These are phyloP conservation scores for Aspergillus neoniger DNA, from an alignment of 2,329 filamentous ascomycete species.

Conservation along the genomic window DNA sequence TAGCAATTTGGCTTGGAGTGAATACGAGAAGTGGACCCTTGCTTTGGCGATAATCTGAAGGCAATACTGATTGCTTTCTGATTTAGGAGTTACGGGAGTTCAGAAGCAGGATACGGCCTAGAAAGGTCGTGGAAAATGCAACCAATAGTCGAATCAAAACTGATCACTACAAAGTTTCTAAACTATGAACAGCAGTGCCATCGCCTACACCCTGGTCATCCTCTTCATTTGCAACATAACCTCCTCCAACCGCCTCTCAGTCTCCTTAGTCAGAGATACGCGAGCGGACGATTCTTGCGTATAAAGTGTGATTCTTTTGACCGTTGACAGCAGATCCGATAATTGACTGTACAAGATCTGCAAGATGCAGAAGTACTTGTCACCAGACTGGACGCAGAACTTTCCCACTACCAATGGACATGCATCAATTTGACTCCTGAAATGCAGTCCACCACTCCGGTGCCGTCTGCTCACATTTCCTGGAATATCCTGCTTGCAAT, in stretches of 20 bases:
- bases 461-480: constrained; percentile 3
- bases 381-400: constrained; percentile 29
- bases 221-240: constrained; percentile 34
- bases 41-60: too few relatives aligned
- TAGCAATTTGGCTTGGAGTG: too few relatives aligned
- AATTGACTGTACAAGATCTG: constrained; percentile 30
- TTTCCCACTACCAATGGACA: constrained; percentile 31
- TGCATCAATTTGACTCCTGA: constrained; percentile 27
- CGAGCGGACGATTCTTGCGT: constrained; percentile 25
- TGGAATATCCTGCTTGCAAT: constrained; percentile 8
- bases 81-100: too few relatives aligned
- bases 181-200: too few relatives aligned
- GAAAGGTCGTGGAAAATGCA: too few relatives aligned
- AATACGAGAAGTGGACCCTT: background rate
- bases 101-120: too few relatives aligned
- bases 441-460: constrained; percentile 10
- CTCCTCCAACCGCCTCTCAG: constrained; percentile 31
- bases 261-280: constrained; percentile 35
- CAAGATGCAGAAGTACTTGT: constrained; percentile 30
- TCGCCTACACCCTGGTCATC: constrained; percentile 17
- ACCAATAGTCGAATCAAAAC: too few relatives aligned
- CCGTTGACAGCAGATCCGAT: constrained; percentile 29
- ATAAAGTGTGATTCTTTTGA: constrained; percentile 29
- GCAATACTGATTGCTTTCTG: too few relatives aligned
- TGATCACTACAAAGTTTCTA: too few relatives aligned